Evolutionary conservation across 1,284 basidiomycete species (phyloP), one percentile per base, ranked within the genome.

Genomic region (Ganoderma boninense): DNA sequence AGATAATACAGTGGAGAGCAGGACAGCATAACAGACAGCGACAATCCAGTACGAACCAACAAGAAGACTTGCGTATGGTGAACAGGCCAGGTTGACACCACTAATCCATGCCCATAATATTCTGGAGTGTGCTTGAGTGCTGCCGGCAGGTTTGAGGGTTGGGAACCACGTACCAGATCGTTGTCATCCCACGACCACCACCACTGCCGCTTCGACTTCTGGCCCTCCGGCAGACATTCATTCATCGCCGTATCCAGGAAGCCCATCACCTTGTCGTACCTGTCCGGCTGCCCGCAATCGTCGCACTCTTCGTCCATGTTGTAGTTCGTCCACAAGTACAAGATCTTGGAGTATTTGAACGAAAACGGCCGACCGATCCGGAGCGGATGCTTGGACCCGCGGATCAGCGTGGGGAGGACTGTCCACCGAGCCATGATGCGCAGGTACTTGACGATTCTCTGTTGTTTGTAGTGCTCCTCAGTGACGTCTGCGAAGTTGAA

Each of bases 401-500:
- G 16, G 0, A 38, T 42, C 4, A 66, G 29, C 23, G 62, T n/a
- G 18, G 0, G 8, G 29, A 61, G 11, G 11, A 40, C 44, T 16
- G 62, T 4, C 2, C 26, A 1, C 0, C 4, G 4, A 1, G 65
- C 44, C n/a, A 40, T 40, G 8, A 10, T 0, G 4, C 44, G 59
- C 43, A 66, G 14, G 26, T 29, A 14, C 13, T 7, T 13, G 5
- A 54, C 18, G 20, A 52, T 3, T 10, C 49, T 18, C 29, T 59
- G 20, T 42, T 32, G 3, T 4, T 18, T 32, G 8, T 26, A 42
- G 44, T 61, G 57, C 3, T 38, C 59, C 42, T 66, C 44, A 35
- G 57, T 60, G 43, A 66, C 16, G 59, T 66, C 59, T 1, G 44
- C 43, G 65, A 61, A 62, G 65, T 52, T 46, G 65, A 66, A 61